These are phyloP conservation scores for Xylaria intraflava DNA, from an alignment of 495 filamentous ascomycete genomes.

Conservation along the genomic window DNA sequence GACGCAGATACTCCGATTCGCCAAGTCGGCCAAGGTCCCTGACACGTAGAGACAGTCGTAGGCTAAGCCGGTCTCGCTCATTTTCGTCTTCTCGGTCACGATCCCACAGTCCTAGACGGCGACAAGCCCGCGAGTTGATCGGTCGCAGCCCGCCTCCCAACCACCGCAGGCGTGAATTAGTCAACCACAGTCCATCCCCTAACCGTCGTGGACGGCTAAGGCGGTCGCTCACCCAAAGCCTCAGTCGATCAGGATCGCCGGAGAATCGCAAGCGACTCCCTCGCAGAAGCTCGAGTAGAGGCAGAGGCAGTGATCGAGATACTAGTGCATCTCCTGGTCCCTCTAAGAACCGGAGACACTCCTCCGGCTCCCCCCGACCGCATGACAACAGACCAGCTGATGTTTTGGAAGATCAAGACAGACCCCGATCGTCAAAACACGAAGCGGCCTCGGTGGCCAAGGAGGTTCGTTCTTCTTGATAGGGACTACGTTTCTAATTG, in stretches of 20 bases:
- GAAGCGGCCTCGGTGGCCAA: conserved; percentile 24
- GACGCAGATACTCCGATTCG: conserved; percentile 28
- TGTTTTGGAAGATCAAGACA: conserved; percentile 53
- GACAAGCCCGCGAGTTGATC: conserved; percentile 33
- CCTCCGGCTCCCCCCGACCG: conserved; percentile 31
- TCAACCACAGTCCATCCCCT: conserved; percentile 36
- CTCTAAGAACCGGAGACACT: conserved; percentile 32
- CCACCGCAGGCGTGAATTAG: conserved; percentile 29
- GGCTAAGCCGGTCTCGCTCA: conserved; percentile 41
- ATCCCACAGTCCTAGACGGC: conserved; percentile 30
- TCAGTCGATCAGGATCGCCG: conserved; percentile 32
- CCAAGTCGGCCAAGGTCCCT: conserved; percentile 32
- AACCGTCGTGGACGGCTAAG: conserved; percentile 32
- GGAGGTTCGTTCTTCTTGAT: conserved; percentile 38
- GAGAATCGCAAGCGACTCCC: conserved; percentile 25
- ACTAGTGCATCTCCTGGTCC: conserved; percentile 25
- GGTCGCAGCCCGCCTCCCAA: conserved; percentile 35
- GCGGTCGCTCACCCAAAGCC: conserved; percentile 35
- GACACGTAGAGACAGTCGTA: conserved; percentile 20
- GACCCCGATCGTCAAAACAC: conserved; percentile 32
- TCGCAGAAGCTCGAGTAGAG: conserved; percentile 13
- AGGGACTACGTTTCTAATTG: conserved; percentile 17
- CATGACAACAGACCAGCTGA: conserved; percentile 51
- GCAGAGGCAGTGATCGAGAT: conserved; percentile 14
- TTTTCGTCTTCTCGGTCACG: conserved; percentile 35